Evolutionary conservation across 495 filamentous ascomycete species (phyloP).

Genomic region (Stereocaulon alpinum): DNA sequence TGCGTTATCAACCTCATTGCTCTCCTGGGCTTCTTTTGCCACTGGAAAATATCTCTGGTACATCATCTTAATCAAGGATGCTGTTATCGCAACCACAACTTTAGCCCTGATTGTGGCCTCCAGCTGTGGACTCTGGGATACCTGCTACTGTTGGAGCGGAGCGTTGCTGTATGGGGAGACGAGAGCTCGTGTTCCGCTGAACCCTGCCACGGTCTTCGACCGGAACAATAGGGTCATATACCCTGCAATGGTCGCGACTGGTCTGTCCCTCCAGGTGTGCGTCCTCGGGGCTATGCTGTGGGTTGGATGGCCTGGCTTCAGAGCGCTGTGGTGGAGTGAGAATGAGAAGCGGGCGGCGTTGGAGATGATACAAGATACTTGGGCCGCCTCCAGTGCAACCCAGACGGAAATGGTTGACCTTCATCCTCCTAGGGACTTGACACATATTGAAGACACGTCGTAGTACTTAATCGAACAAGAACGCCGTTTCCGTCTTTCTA

Average conservation of each 20-base stretch:
- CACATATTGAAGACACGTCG: too few species aligned
- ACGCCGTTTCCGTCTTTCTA: too few species aligned
- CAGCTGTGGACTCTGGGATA: slow-evolving; percentile 23
- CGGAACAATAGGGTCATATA: slow-evolving; percentile 9
- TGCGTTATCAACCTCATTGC: slow-evolving; percentile 11
- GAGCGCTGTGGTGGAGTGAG: slow-evolving; percentile 10
- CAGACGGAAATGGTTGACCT: too few species aligned
- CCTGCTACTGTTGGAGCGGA: slow-evolving; percentile 26
- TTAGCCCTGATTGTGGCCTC: slow-evolving; percentile 22
- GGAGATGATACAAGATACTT: too few species aligned
- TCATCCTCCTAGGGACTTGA: too few species aligned
- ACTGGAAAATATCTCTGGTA: slow-evolving; percentile 20
- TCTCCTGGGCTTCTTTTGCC: background rate
- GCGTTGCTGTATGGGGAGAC: background rate
- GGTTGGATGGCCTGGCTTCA: slow-evolving; percentile 15
- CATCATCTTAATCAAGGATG: slow-evolving; percentile 12
- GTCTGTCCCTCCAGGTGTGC: slow-evolving; percentile 7
- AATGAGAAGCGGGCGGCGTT: background rate
- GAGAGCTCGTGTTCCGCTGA: slow-evolving; percentile 8
- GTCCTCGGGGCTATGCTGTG: slow-evolving; percentile 21
- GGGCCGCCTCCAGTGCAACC: too few species aligned
- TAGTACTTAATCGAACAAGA: too few species aligned
- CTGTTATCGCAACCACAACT: slow-evolving; percentile 17
- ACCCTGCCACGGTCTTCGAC: slow-evolving; percentile 6
- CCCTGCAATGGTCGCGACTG: slow-evolving; percentile 9